Conservation (phyloP, 1,139 yeast genomes). For the Diutina scorzettiae region DNA sequence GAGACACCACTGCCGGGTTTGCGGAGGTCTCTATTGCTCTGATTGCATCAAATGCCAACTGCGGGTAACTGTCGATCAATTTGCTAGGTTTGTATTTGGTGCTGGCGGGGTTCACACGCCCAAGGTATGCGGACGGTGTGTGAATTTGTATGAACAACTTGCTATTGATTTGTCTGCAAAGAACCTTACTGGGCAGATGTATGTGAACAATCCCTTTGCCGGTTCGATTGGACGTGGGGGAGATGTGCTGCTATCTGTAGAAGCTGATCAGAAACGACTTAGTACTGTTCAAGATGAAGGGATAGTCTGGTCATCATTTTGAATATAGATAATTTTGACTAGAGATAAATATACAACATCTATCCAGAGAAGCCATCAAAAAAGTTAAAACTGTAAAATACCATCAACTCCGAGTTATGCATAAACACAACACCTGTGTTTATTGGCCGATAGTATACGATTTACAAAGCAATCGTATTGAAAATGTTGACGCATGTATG, state of each 20-base stretch:
- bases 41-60: not conserved
- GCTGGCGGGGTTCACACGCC: not conserved
- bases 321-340: not conserved
- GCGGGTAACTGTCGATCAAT: not conserved
- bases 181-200: not conserved
- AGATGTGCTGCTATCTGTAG: not conserved
- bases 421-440: no score
- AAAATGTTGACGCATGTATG: no score
- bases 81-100: not conserved
- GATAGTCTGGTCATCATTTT: conserved; percentile 3
- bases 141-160: not conserved
- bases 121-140: conserved; percentile 4
- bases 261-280: not conserved
- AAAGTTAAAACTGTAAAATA: no score
- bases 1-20: conserved; percentile 4
- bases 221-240: not conserved
- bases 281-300: not conserved
- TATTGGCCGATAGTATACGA: no score
- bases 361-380: no score
- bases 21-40: not conserved
- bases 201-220: not conserved
- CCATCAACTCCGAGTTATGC: no score
- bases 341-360: no score
- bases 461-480: no score
- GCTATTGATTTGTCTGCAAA: not conserved